Base-by-base conservation (phyloP, 2,329 filamentous ascomycete genomes). In the Emericellopsis atlantica region DNA sequence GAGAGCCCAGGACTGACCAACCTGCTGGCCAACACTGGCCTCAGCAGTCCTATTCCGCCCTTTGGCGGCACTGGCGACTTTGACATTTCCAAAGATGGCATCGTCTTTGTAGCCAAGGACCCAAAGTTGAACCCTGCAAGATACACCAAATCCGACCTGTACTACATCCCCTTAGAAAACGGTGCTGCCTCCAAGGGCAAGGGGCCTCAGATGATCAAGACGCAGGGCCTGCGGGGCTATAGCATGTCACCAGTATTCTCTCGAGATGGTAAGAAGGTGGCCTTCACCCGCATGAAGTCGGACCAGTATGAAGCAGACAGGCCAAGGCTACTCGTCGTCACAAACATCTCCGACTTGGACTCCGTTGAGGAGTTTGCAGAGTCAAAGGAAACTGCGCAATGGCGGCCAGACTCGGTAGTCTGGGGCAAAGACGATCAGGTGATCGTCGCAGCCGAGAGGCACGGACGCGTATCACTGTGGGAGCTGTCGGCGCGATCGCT, bases 11-110 rank as follows among this genome's bases (percentile, higher is more conserved):
- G 66, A 1, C 59, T 86, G 36, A 67, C 63, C 41, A 89, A 89
- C 52, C 74, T 80, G 3, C 64, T 90, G 33, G 67, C 70, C 11
- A 73, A 68, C 14, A 77, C 71, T 0, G 49, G 58, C 15, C 67
- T 83, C 23, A 79, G 76, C 51, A 80, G 66, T 39, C 89, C 84
- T 0, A 76, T 88, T 15, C 78, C 74, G 38, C 81, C 85, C 0
- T 93, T 94, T 51, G 88, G 88, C 4, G 85, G 83, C 16, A 65
- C 76, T 0, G 74, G 77, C n/a, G 81, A 93, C 57, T 95, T 89
- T 51, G 86, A 93, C 52, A 74, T 90, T 44, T 71, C 77, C 44
- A 60, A 63, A 24, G 59, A 66, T 36, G 83, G 81, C 1, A 69
- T 90, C 40, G 74, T 79, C 6, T 89, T 89, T 51, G 75, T 87